phyloP scores from a whole-genome alignment of 257 asterid genomes.

The Catharanthus roseus region DNA sequence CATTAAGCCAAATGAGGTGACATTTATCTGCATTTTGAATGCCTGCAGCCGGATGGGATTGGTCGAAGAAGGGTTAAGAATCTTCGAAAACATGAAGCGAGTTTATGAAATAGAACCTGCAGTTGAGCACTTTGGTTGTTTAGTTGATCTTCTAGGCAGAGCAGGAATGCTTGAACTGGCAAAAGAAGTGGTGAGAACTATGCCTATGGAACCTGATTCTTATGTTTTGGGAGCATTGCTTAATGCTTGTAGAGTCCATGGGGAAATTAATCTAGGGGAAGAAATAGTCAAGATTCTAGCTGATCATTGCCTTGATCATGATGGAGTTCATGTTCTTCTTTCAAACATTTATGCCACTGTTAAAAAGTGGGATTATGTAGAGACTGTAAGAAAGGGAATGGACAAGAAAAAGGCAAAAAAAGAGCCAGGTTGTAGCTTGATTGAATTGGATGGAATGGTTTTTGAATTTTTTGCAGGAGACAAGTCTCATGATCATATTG shows the following conservation, averaged over 20 bases:
- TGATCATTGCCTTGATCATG: slow-evolving; percentile 25
- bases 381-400: slow-evolving; percentile 45
- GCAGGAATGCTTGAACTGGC: slow-evolving; percentile 42
- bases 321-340: slow-evolving; percentile 40
- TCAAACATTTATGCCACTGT: slow-evolving; percentile 46
- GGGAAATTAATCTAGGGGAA: slow-evolving; percentile 26
- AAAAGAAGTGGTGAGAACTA: slow-evolving; percentile 23
- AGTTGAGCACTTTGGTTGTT: slow-evolving; percentile 43
- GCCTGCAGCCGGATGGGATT: slow-evolving; percentile 50
- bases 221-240: slow-evolving; percentile 44
- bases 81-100: slow-evolving; percentile 34
- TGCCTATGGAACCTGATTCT: slow-evolving; percentile 41
- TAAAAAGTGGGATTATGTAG: slow-evolving; percentile 48
- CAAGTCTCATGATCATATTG: slow-evolving; percentile 10
- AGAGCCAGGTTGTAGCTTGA: slow-evolving; percentile 49
- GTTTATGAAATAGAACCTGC: slow-evolving; percentile 35
- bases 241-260: slow-evolving; percentile 43
- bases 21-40: slow-evolving; percentile 36
- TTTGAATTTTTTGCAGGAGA: slow-evolving; percentile 31
- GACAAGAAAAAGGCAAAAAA: slow-evolving; percentile 33
- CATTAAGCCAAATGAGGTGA: slow-evolving; percentile 41
- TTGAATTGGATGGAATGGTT: slow-evolving; percentile 28
- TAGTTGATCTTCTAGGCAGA: slow-evolving; percentile 48
- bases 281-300: slow-evolving; percentile 23
- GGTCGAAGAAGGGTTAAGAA: slow-evolving; percentile 41